Conservation (phyloP, 2,329 filamentous ascomycete species). For the Tetracladium maxilliforme region DNA sequence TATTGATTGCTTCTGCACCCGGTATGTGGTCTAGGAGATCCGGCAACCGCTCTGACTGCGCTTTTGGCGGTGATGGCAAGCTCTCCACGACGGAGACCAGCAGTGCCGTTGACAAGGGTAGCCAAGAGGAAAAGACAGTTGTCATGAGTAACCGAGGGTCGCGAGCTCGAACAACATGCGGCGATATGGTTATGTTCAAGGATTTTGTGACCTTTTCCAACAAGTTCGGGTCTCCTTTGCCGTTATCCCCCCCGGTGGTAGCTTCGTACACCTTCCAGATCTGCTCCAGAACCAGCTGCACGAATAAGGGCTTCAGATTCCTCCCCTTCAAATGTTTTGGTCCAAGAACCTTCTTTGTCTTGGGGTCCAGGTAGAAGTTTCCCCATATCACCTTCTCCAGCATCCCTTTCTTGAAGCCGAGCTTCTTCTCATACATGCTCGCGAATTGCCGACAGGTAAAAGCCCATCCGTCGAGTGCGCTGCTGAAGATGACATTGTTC, state of each 20-base stretch:
- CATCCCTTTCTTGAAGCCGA: conserved; percentile 77
- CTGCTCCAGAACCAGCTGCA: conserved; percentile 87
- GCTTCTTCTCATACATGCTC: conserved; percentile 84
- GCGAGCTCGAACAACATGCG: conserved; percentile 71
- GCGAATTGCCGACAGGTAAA: conserved; percentile 95
- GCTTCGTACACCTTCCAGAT: conserved; percentile 94
- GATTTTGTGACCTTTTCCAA: conserved; percentile 94
- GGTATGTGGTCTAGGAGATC: conserved; percentile 69
- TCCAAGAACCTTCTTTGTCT: conserved; percentile 84
- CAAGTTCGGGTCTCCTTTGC: conserved; percentile 67
- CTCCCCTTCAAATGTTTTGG: conserved; percentile 88
- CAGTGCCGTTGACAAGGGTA: conserved; percentile 82
- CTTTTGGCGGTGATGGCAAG: conserved; percentile 66
- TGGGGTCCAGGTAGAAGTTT: conserved; percentile 90
- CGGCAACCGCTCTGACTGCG: conserved; percentile 69
- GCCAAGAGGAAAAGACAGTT: conserved; percentile 76
- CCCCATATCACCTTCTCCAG: conserved; percentile 96
- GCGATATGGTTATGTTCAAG: conserved; percentile 66
- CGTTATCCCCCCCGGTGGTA: conserved; percentile 67
- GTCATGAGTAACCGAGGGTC: conserved; percentile 76
- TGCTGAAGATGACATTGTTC: conserved; percentile 98
- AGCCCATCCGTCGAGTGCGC: conserved; percentile 96
- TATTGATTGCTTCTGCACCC: conserved; percentile 55
- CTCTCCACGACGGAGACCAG: conserved; percentile 91
- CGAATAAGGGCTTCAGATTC: conserved; percentile 89